Evolutionary conservation across 768 basidiomycete species (phyloP).

Genomic region (Podaxis sp.): DNA sequence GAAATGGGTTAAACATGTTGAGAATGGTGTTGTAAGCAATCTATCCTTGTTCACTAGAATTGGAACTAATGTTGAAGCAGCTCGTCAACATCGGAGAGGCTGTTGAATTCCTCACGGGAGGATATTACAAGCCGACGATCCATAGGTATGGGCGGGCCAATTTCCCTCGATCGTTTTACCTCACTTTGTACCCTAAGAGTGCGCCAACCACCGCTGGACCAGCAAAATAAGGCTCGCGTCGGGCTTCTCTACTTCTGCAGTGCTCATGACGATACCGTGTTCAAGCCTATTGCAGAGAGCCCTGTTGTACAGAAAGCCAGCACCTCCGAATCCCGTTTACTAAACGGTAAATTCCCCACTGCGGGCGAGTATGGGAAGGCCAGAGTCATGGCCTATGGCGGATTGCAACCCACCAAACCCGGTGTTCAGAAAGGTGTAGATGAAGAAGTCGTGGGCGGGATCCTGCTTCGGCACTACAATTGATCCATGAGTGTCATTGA

Average conservation of each 20-base stretch:
- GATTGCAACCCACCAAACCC: conserved; percentile 26
- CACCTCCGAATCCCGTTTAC: conserved; percentile 23
- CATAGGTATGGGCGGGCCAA: conserved; percentile 27
- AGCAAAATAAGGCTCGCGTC: conserved; percentile 41
- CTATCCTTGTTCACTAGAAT: background rate
- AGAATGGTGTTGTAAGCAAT: conserved; percentile 40
- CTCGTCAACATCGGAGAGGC: conserved; percentile 49
- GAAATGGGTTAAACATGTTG: conserved; percentile 47
- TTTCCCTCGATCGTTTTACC: background rate
- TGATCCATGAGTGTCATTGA: conserved; percentile 20
- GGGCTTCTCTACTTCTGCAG: conserved; percentile 49
- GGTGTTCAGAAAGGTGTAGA: conserved; percentile 38
- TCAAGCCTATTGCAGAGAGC: conserved; percentile 41
- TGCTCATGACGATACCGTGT: conserved; percentile 41
- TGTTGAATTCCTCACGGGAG: conserved; percentile 47
- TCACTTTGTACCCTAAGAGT: conserved; percentile 30
- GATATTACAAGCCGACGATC: conserved; percentile 48
- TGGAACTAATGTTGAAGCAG: conserved; percentile 19
- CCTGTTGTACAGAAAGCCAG: conserved; percentile 41
- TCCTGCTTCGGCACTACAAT: conserved; percentile 49
- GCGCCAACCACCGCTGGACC: conserved; percentile 47
- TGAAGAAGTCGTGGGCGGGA: conserved; percentile 45
- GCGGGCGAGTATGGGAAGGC: conserved; percentile 42
- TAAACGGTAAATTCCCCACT: conserved; percentile 39
- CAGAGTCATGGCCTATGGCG: conserved; percentile 42